Conservation (phyloP, 176 grass and related monocot genomes). For the Tillandsia leiboldiana region DNA sequence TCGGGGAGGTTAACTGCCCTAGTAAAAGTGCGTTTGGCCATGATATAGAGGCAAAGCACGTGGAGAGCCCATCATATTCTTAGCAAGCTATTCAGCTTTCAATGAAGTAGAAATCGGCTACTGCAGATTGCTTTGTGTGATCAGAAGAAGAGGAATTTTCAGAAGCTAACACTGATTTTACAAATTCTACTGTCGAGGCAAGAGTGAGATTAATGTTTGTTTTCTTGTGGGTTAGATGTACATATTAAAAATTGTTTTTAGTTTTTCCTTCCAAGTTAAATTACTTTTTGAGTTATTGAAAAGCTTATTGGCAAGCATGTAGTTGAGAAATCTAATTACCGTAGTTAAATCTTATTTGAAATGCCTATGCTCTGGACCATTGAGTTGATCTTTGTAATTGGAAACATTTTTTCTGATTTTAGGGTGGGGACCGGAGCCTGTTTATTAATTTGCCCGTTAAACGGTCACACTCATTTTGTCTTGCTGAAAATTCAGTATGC, state of each 20-base stretch:
- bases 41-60: slow-evolving; percentile 30
- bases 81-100: background rate
- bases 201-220: background rate
- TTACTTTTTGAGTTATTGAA: too few relatives aligned
- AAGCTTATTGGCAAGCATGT: too few relatives aligned
- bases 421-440: too few relatives aligned
- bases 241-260: background rate
- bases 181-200: too few relatives aligned
- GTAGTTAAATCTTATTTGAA: too few relatives aligned
- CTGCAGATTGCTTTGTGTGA: background rate
- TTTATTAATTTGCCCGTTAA: too few relatives aligned
- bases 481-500: too few relatives aligned
- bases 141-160: background rate
- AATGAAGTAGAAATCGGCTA: background rate
- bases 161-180: slow-evolving; percentile 7
- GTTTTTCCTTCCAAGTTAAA: background rate
- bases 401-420: too few relatives aligned
- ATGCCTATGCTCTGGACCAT: too few relatives aligned
- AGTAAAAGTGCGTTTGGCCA: background rate
- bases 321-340: too few relatives aligned
- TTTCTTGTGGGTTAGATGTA: slow-evolving; percentile 9
- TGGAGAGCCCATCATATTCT: slow-evolving; percentile 32
- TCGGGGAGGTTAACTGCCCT: background rate
- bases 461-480: too few relatives aligned
- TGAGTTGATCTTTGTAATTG: too few relatives aligned